Conservation (phyloP, 2,329 filamentous ascomycete genomes). For the Aspergillus fructus region DNA sequence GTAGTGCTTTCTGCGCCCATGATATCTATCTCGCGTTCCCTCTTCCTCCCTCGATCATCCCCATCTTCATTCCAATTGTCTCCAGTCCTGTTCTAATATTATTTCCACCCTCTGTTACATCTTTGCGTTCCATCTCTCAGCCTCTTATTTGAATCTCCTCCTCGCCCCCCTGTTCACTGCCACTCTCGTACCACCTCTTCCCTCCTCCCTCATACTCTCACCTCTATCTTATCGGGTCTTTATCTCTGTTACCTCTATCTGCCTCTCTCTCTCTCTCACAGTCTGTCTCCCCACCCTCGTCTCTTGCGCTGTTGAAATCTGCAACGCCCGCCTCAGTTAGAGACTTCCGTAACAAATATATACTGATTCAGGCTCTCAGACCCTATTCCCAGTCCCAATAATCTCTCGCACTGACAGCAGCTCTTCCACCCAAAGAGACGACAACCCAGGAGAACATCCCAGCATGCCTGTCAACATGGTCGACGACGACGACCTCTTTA, state of each 20-base stretch:
- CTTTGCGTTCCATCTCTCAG: constrained; percentile 4
- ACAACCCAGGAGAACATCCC: constrained; percentile 18
- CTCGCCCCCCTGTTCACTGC: background rate
- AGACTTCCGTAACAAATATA: background rate
- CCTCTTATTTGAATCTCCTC: constrained; percentile 9
- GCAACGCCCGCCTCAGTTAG: background rate
- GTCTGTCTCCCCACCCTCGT: constrained; percentile 7
- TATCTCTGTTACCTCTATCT: constrained; percentile 13
- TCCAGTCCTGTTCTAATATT: constrained; percentile 4
- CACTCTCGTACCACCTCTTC: background rate
- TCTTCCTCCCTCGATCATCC: constrained; percentile 10
- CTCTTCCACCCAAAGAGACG: constrained; percentile 16
- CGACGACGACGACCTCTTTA: constrained; percentile 43
- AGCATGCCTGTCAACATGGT: constrained; percentile 37
- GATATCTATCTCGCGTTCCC: constrained; percentile 10
- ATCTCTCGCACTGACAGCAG: constrained; percentile 34
- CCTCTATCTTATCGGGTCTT: constrained; percentile 6
- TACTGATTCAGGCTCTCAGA: constrained; percentile 12
- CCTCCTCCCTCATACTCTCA: background rate
- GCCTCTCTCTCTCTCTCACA: constrained; percentile 5
- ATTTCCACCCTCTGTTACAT: constrained; percentile 1
- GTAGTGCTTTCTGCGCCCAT: background rate
- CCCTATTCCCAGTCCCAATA: constrained; percentile 5
- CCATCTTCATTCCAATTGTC: constrained; percentile 1
- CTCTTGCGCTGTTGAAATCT: background rate